phyloP scores from a whole-genome alignment of 2,329 filamentous ascomycete genomes.

The Pezicula carpinea region DNA sequence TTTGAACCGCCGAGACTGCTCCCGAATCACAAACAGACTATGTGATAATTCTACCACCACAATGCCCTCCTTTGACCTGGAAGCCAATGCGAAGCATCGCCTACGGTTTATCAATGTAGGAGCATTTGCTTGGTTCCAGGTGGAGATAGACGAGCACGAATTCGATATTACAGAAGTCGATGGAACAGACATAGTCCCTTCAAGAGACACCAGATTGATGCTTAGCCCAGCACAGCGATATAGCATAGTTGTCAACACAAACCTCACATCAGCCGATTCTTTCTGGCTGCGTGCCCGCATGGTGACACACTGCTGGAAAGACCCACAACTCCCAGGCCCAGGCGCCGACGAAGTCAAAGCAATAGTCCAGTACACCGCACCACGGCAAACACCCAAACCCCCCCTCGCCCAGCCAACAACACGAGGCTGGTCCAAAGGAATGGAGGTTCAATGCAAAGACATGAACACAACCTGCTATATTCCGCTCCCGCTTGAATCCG shows the following conservation, averaged over 20 bases:
- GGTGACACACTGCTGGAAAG: slow-evolving; percentile 55
- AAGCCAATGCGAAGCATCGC: slow-evolving; percentile 55
- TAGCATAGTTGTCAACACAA: slow-evolving; percentile 59
- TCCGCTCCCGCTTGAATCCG: slow-evolving; percentile 36
- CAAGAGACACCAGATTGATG: slow-evolving; percentile 55
- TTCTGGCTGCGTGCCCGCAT: slow-evolving; percentile 64
- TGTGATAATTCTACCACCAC: slow-evolving; percentile 39
- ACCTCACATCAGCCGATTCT: slow-evolving; percentile 45
- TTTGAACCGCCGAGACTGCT: slow-evolving; percentile 36
- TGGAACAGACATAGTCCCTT: slow-evolving; percentile 59
- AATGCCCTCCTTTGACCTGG: slow-evolving; percentile 40
- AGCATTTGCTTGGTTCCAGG: slow-evolving; percentile 67
- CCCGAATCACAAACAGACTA: slow-evolving; percentile 28
- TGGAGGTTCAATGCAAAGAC: slow-evolving; percentile 26
- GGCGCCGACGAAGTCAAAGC: slow-evolving; percentile 42
- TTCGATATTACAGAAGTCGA: slow-evolving; percentile 67
- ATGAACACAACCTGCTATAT: slow-evolving; percentile 37
- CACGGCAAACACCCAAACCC: slow-evolving; percentile 3
- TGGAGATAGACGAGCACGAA: slow-evolving; percentile 63
- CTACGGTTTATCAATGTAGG: slow-evolving; percentile 67
- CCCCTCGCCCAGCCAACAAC: slow-evolving; percentile 21
- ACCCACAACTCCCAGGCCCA: slow-evolving; percentile 39
- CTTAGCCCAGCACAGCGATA: slow-evolving; percentile 69
- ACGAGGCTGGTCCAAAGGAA: slow-evolving; percentile 38
- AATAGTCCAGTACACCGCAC: slow-evolving; percentile 40